Evolutionary conservation across 495 filamentous ascomycete species (phyloP).

Genomic region (Parathielavia appendiculata): DNA sequence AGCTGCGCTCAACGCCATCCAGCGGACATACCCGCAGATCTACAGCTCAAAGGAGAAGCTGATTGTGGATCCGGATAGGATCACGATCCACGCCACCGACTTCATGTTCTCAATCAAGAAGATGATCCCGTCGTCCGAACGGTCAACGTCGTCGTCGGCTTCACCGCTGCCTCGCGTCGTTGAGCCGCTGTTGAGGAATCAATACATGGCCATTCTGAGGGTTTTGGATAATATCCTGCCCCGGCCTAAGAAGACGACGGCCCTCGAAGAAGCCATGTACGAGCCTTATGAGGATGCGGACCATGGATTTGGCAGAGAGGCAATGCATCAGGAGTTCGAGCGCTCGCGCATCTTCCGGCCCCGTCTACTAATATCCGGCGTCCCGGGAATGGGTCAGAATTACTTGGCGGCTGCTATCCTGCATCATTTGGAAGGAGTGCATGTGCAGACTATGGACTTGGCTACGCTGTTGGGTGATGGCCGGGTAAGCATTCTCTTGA

Average conservation of each 20-base stretch:
- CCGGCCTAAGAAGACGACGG: constrained; percentile 74
- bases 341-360: constrained; percentile 83
- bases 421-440: constrained; percentile 84
- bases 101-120: constrained; percentile 96
- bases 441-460: constrained; percentile 93
- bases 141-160: constrained; percentile 76
- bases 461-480: constrained; percentile 62
- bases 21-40: constrained; percentile 91
- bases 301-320: constrained; percentile 75
- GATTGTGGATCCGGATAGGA: constrained; percentile 74
- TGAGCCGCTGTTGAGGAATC: constrained; percentile 72
- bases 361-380: constrained; percentile 70
- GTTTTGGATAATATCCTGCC: constrained; percentile 76
- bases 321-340: constrained; percentile 86
- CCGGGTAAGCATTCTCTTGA: constrained; percentile 40
- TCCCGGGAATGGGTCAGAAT: constrained; percentile 85
- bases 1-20: constrained; percentile 96
- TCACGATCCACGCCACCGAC: constrained; percentile 81
- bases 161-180: constrained; percentile 68
- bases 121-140: constrained; percentile 88
- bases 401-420: constrained; percentile 84
- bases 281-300: constrained; percentile 76
- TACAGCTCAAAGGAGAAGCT: constrained; percentile 89
- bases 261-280: constrained; percentile 88
- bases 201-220: constrained; percentile 59